phyloP scores from a whole-genome alignment of 768 basidiomycete genomes.

The Clathrus columnatus region DNA sequence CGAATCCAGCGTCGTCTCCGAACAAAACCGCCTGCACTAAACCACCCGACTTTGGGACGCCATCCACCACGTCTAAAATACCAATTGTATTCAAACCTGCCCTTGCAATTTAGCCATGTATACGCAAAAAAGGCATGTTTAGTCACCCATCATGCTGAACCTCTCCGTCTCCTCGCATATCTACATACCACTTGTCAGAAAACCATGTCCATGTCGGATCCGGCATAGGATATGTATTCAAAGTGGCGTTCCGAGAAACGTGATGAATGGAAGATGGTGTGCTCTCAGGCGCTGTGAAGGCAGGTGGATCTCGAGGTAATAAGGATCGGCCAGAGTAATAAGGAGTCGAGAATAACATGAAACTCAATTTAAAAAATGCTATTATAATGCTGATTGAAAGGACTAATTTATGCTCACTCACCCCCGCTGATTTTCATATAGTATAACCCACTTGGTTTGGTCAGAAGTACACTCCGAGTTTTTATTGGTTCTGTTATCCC shows the following conservation, averaged over 20 bases:
- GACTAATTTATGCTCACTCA: slow-evolving; percentile 27
- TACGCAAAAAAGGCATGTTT: background rate
- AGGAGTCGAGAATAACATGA: slow-evolving; percentile 63
- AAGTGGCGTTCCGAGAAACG: slow-evolving; percentile 46
- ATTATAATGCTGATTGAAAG: background rate
- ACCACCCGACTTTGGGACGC: slow-evolving; percentile 49
- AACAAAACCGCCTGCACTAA: slow-evolving; percentile 66
- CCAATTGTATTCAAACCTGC: slow-evolving; percentile 73
- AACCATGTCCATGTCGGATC: slow-evolving; percentile 80
- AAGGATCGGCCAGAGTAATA: slow-evolving; percentile 65
- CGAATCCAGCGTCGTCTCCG: slow-evolving; percentile 75
- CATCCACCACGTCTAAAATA: slow-evolving; percentile 58
- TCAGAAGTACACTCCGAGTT: slow-evolving; percentile 26
- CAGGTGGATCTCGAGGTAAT: slow-evolving; percentile 61
- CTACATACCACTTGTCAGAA: slow-evolving; percentile 75
- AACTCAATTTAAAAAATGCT: slow-evolving; percentile 21
- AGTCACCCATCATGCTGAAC: slow-evolving; percentile 61
- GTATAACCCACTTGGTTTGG: slow-evolving; percentile 64
- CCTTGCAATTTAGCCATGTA: slow-evolving; percentile 1
- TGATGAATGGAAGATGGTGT: slow-evolving; percentile 22
- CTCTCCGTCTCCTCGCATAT: slow-evolving; percentile 75
- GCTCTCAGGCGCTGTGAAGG: slow-evolving; percentile 53
- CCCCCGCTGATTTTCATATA: slow-evolving; percentile 85
- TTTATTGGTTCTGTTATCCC: background rate
- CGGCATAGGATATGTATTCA: slow-evolving; percentile 61